A percentile compares a stretch with the other conserved stretches of the same genome.
phyloP scores from a whole-genome alignment of 148 eudicot species.

The Persicaria tinctoria region DNA sequence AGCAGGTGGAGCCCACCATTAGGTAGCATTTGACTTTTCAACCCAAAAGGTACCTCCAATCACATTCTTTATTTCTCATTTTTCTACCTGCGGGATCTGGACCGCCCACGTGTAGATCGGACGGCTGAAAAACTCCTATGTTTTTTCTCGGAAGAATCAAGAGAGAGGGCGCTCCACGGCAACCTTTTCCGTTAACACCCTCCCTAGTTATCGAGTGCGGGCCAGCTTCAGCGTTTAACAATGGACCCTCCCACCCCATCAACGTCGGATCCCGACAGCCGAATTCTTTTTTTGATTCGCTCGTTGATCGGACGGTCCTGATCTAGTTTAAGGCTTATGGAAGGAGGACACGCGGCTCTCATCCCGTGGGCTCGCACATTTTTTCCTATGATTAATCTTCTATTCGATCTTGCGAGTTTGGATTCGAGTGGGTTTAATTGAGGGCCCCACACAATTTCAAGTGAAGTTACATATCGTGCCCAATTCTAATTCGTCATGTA shows the following conservation, averaged over 20 bases:
- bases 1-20: not conserved
- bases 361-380: not conserved
- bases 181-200: not conserved
- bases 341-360: not conserved
- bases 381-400: not conserved
- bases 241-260: slow-evolving; percentile 8
- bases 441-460: too few relatives aligned
- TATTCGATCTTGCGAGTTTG: not conserved
- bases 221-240: not conserved
- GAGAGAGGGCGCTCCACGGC: slow-evolving; percentile 7
- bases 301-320: not conserved
- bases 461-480: too few relatives aligned
- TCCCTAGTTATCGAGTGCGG: not conserved
- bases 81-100: not conserved
- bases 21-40: slow-evolving; percentile 10
- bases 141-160: not conserved
- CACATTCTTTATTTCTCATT: not conserved
- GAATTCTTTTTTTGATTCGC: slow-evolving; percentile 8
- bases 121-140: not conserved
- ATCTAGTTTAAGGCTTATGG: not conserved
- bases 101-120: slow-evolving; percentile 13
- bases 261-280: slow-evolving; percentile 10
- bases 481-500: too few relatives aligned
- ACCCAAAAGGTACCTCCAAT: slow-evolving; percentile 1
- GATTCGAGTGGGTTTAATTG: not conserved